Percentiles rank a stretch among this genome's conserved stretches.
Conservation (phyloP, 371 early-diverging fungal species). For the Mortierella sp. region DNA sequence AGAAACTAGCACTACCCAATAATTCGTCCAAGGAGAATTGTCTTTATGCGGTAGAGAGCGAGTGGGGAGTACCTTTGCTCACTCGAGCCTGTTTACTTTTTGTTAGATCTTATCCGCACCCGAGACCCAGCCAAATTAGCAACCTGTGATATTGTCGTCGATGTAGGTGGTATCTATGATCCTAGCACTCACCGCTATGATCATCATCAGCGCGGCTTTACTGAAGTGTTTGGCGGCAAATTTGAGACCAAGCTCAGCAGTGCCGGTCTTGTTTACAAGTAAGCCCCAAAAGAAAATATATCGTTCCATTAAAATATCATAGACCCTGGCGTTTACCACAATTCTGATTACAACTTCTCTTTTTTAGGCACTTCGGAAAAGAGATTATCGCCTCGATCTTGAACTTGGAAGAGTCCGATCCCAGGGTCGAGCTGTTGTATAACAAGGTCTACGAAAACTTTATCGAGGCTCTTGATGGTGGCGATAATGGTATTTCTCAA, state of each 20-base stretch:
- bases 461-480: constrained; percentile 83
- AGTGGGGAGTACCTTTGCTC: not conserved
- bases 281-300: constrained; percentile 1
- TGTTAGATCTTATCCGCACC: constrained; percentile 79
- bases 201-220: constrained; percentile 98
- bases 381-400: constrained; percentile 79
- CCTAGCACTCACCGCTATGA: constrained; percentile 87
- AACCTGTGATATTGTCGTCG: constrained; percentile 93
- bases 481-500: constrained; percentile 93
- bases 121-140: constrained; percentile 87
- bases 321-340: no score
- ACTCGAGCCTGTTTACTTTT: not conserved
- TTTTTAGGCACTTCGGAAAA: constrained; percentile 84
- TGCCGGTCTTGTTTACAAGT: constrained; percentile 93
- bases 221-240: constrained; percentile 85
- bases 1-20: no score
- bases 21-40: no score
- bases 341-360: not conserved
- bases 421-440: constrained; percentile 75
- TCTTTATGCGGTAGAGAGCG: not conserved
- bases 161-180: constrained; percentile 97
- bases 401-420: constrained; percentile 63
- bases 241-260: constrained; percentile 91
- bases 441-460: constrained; percentile 87
- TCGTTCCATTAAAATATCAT: no score